Base-by-base conservation (phyloP, 805 yeast species). In the Debaryomyces hansenii region DNA sequence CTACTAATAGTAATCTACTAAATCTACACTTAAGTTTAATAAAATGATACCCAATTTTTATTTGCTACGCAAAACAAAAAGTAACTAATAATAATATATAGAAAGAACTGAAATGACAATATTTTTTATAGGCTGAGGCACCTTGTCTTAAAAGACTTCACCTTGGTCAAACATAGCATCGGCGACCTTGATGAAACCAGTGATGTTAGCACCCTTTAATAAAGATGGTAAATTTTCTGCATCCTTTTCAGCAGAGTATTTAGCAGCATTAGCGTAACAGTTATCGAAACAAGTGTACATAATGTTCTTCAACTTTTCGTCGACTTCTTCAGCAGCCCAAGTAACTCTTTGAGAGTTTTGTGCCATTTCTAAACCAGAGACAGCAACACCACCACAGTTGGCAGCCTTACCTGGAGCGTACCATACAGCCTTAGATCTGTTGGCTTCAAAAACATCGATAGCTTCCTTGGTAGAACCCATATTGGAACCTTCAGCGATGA, bases 331-430 rank as follows among this genome's bases (percentile, higher is more conserved):
- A 50, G 84, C 61, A 54, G 96, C 81, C 97, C 98, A 94, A 57
- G 75, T 72, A 57, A 84, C 82, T 80, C 97, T 87, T 70, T 87
- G 95, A 49, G 97, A 89, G 88, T 92, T 94, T 80, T 92, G 99
- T 56, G 98, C 97, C 99, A 92, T 94, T 81, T 92, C 99, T 58
- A 92, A 82, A 67, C 97, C 98, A 49, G 97, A 90, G 48, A 91
- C 97, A 49, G 97, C 96, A 61, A 92, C 99, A 84, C 99, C 99
- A 78, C 98, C 99, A 78, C 95, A 87, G 84, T 92, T 92, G 64
- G 97, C 92, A 60, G 97, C 97, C 83, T 92, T 92, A 76, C 97
- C 98, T 69, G 97, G 97, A 63, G 96, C 98, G 77, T 91, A 92
- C 99, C 99, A 92, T 74, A 90, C 88, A 42, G 74, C 65, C 57